Evolutionary conservation across 805 yeast genomes (phyloP).

Genomic region (Spathaspora hagerdaliae): DNA sequence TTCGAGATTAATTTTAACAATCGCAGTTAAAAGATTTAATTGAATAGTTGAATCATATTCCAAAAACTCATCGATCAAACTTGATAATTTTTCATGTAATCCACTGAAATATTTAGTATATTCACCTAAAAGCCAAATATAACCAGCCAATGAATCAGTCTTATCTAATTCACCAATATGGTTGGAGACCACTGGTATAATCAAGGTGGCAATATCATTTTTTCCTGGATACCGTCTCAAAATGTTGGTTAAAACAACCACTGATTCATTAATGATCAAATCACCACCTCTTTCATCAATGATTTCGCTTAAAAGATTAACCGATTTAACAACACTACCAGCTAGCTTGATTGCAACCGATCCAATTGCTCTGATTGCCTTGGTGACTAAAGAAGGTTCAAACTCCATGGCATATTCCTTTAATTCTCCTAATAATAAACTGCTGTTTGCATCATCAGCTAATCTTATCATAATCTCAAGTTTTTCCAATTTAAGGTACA

Average conservation of each 20-base stretch:
- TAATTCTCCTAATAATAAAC: conserved; percentile 61
- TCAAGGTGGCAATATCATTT: conserved; percentile 44
- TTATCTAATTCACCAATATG: conserved; percentile 45
- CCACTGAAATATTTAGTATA: conserved; percentile 59
- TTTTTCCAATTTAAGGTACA: conserved; percentile 73
- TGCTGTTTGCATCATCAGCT: conserved; percentile 56
- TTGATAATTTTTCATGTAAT: conserved; percentile 43
- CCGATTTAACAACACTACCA: conserved; percentile 49
- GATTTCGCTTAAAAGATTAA: conserved; percentile 57
- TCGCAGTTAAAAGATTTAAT: conserved; percentile 52
- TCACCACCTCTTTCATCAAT: conserved; percentile 62
- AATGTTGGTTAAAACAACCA: conserved; percentile 59
- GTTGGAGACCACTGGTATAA: conserved; percentile 52
- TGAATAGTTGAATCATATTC: conserved; percentile 63
- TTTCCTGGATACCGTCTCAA: conserved; percentile 61
- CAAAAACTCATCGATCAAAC: conserved; percentile 47
- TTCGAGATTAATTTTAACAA: conserved; percentile 51
- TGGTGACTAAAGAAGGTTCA: conserved; percentile 71
- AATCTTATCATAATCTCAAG: conserved; percentile 70
- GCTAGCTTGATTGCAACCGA: conserved; percentile 66
- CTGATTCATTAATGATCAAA: conserved; percentile 57
- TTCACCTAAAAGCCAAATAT: conserved; percentile 71
- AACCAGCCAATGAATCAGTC: conserved; percentile 52
- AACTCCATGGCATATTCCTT: conserved; percentile 83
- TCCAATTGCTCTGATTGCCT: conserved; percentile 64